Base-by-base conservation (phyloP, 164 flowering plant species). In the Sextonia rubra region DNA sequence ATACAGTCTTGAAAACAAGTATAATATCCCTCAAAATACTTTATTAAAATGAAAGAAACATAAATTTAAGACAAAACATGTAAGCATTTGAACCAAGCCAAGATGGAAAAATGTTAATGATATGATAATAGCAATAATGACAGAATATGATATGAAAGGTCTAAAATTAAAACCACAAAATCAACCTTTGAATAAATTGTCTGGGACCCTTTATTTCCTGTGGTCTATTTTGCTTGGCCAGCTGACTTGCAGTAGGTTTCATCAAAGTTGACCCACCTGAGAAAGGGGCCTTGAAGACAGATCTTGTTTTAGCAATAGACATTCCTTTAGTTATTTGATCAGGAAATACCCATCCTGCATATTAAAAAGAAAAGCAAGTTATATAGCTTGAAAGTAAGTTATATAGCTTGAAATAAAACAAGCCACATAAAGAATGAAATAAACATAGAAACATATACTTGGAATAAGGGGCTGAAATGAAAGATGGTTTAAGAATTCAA, bases 181-280 rank as follows among this genome's bases (percentile, higher is more conserved):
- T 37, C 47, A 27, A 81, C 84, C 82, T 79, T 70, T 73, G 74
- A 8, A 60, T 17, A 9, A 73, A 60, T 78, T 64, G 88, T 89
- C 87, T 87, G 71, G 86, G 78, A 73, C 61, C 18, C 72, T 75
- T 76, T 55, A 69, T 69, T 70, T 80, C 81, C 66, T 30, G 78
- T 12, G 77, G 78, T 63, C 60, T 82, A 73, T 78, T 89, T 86
- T 93, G 97, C 87, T 93, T 95, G 48, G 99, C 99, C 78, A 95
- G 73, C 69, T 86, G 90, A 80, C 99, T 91, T 37, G 93, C 97
- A n/a, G 99, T 95, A 66, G 99, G 98, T 71, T 89, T 93, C 99
- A 91, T 93, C 79, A 92, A 84, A 73, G 98, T 93, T 70, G 98
- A 90, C 75, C 84, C 80, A 83, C 86, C 89, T 4, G 85, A 73